Evolutionary conservation across 768 basidiomycete species (phyloP), one percentile per base, ranked within the genome.

Genomic region (Galerina sulciceps): DNA sequence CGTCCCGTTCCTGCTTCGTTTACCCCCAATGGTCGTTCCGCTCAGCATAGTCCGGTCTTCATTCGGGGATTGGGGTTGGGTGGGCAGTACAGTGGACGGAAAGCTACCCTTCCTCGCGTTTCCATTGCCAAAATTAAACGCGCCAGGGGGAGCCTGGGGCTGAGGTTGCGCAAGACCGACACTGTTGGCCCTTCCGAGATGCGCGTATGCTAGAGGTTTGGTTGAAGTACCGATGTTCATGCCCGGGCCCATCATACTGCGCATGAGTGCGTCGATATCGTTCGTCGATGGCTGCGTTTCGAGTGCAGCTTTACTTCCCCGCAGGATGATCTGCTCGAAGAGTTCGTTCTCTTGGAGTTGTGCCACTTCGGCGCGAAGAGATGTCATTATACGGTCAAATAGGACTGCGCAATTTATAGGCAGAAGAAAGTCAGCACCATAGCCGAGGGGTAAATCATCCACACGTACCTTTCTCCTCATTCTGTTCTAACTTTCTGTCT

Each of bases 181-280:
- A 31, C 26, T 31, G 26, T 31, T 31, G 26, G 26, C 26, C 26
- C 26, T 31, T 31, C 26, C 26, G 4, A 31, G 26, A 31, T 31
- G 26, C 26, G 26, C 26, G 26, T 31, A 31, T 31, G 26, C 2
- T 2, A 5, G 26, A 31, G 26, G 26, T 31, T 31, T 31, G 26
- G 26, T 31, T 8, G 26, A 31, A 31, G 26, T 1, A 31, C 26
- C 26, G 26, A 68, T 57, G 38, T 62, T 58, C 65, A 71, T 58
- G 15, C 63, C 61, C 4, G 71, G 61, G 1, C 76, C 73, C 82
- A 85, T 83, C 83, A 85, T 82, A 61, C 79, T 79, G 37, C 71
- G 74, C 80, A 85, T 79, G 57, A 85, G 75, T 22, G 66, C 58
- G 66, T 83, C 82, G 47, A 85, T 79, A 57, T 84, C 79, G 23